A percentile compares a stretch with the other conserved stretches of the same genome.
phyloP scores from a whole-genome alignment of 2,329 filamentous ascomycete species.

The Penicillium sp. region DNA sequence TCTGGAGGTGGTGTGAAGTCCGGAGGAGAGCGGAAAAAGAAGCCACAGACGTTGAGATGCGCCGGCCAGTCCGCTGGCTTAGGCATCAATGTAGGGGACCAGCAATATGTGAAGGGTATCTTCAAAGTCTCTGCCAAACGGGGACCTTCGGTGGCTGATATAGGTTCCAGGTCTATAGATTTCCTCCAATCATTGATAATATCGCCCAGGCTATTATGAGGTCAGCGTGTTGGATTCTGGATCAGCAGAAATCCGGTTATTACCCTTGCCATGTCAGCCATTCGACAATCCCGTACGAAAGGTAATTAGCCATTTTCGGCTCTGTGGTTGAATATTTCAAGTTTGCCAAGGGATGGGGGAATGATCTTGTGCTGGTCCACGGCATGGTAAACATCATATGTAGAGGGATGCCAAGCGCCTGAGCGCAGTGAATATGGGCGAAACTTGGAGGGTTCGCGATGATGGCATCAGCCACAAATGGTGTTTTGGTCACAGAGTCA shows the following conservation, averaged over 20 bases:
- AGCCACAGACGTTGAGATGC: slow-evolving; percentile 42
- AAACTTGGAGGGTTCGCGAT: slow-evolving; percentile 53
- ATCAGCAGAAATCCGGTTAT: neutral
- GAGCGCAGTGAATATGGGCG: slow-evolving; percentile 51
- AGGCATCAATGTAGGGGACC: slow-evolving; percentile 40
- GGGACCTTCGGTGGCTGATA: slow-evolving; percentile 35
- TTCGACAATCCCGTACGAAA: slow-evolving; percentile 48
- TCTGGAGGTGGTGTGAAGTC: slow-evolving; percentile 40
- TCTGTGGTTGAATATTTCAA: slow-evolving; percentile 39
- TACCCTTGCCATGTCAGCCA: slow-evolving; percentile 50
- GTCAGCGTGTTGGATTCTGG: neutral
- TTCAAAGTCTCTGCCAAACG: slow-evolving; percentile 33
- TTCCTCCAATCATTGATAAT: slow-evolving; percentile 44
- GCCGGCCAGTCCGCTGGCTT: slow-evolving; percentile 38
- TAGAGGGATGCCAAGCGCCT: slow-evolving; percentile 48
- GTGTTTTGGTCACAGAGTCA: slow-evolving; percentile 23
- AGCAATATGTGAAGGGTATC: slow-evolving; percentile 43
- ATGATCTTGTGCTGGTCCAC: slow-evolving; percentile 43
- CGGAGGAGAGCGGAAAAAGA: slow-evolving; percentile 41
- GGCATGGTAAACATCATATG: slow-evolving; percentile 54
- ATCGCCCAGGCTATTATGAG: slow-evolving; percentile 35
- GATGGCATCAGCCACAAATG: slow-evolving; percentile 52
- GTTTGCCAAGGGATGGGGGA: slow-evolving; percentile 50
- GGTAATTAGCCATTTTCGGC: slow-evolving; percentile 39
- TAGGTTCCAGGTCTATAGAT: slow-evolving; percentile 38